phyloP scores from a whole-genome alignment of 2,329 filamentous ascomycete species.

The Hypoxylon sp. region DNA sequence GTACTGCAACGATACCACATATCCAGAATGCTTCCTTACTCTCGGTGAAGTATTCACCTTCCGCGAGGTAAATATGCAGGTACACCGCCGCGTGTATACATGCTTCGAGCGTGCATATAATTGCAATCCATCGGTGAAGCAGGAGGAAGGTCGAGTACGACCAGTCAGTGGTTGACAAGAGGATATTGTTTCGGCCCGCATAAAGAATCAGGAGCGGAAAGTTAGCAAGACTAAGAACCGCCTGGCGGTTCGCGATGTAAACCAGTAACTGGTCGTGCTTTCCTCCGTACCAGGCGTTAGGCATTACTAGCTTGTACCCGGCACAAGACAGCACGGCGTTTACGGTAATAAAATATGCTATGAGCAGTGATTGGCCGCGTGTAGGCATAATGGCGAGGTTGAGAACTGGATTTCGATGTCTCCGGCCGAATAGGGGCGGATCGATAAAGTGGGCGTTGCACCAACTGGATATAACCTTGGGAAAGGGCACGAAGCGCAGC shows the following conservation, averaged over 20 bases:
- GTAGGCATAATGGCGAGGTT: constrained; percentile 52
- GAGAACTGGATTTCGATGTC: constrained; percentile 51
- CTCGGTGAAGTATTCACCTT: not conserved
- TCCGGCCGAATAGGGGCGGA: constrained; percentile 50
- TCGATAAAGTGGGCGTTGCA: constrained; percentile 51
- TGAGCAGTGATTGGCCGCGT: constrained; percentile 54
- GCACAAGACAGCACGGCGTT: constrained; percentile 53
- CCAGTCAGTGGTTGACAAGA: constrained; percentile 49
- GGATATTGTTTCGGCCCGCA: constrained; percentile 48
- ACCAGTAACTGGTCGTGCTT: constrained; percentile 32
- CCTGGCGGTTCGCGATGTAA: constrained; percentile 51
- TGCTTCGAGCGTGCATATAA: constrained; percentile 49
- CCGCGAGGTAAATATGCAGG: constrained; percentile 17
- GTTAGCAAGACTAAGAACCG: constrained; percentile 47
- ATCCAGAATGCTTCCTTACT: constrained; percentile 32
- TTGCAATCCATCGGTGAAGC: constrained; percentile 49
- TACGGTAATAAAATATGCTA: constrained; percentile 51
- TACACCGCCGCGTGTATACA: constrained; percentile 47
- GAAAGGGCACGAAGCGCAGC: constrained; percentile 52
- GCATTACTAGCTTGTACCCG: constrained; percentile 48
- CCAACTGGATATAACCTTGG: constrained; percentile 36
- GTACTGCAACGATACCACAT: constrained; percentile 49
- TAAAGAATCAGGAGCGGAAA: constrained; percentile 48
- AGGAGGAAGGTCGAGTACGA: constrained; percentile 49
- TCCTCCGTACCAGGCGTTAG: constrained; percentile 42